A percentile compares a stretch with the other conserved stretches of the same genome.
phyloP scores from a whole-genome alignment of 2,329 filamentous ascomycete species.

The Blumeriella jaapii region DNA sequence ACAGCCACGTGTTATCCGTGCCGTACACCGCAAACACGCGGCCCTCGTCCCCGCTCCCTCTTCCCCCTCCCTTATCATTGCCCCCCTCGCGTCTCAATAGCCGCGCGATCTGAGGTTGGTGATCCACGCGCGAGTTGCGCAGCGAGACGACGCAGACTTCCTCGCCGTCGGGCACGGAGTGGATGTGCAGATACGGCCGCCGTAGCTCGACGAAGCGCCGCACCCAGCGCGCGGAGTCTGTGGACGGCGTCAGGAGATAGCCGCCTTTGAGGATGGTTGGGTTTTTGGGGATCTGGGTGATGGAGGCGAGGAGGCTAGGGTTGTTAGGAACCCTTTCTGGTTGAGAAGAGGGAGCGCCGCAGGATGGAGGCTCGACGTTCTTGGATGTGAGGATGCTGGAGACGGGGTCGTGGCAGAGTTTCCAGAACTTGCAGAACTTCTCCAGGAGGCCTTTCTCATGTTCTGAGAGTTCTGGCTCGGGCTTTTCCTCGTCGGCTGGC shows the following conservation, averaged over 20 bases:
- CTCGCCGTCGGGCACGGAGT: constrained; percentile 75
- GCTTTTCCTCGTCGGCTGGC: constrained; percentile 23
- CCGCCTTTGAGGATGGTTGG: constrained; percentile 72
- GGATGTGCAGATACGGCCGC: constrained; percentile 82
- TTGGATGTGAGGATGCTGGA: constrained; percentile 42
- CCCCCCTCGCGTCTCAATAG: constrained; percentile 41
- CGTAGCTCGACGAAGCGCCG: constrained; percentile 88
- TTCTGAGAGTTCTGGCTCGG: constrained; percentile 14
- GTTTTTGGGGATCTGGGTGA: constrained; percentile 72
- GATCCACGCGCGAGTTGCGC: constrained; percentile 81
- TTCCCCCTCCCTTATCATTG: constrained; percentile 22
- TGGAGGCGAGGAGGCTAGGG: constrained; percentile 55
- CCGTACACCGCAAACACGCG: constrained; percentile 87
- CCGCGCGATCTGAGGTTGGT: constrained; percentile 75
- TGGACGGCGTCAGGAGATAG: constrained; percentile 76
- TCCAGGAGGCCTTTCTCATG: constrained; percentile 31
- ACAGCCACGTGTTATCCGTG: constrained; percentile 88
- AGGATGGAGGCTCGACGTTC: constrained; percentile 57
- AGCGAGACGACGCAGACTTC: constrained; percentile 85
- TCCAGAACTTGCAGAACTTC: constrained; percentile 28
- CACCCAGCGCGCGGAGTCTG: constrained; percentile 73
- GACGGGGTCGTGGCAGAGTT: constrained; percentile 24
- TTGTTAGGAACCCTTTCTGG: constrained; percentile 18
- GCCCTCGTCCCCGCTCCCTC: constrained; percentile 19
- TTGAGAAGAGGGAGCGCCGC: constrained; percentile 37